Conservation (phyloP, 2,329 filamentous ascomycete species). For the Colletotrichum sp. region DNA sequence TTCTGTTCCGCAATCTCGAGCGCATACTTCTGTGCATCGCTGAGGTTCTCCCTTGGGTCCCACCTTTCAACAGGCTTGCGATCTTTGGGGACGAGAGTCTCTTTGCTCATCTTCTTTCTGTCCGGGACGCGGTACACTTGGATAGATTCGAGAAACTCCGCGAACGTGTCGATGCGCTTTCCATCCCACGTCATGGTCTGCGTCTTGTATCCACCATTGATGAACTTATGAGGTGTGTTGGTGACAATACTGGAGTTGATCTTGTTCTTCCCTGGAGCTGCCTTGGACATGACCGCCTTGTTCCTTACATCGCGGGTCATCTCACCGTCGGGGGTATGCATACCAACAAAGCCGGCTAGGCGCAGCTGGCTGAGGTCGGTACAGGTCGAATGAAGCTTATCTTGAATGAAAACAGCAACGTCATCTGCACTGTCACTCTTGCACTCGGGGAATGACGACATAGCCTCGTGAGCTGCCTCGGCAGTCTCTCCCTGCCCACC, state of each 20-base stretch:
- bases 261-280: not conserved
- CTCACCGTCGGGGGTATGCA: not conserved
- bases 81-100: not conserved
- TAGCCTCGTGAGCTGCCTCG: not conserved
- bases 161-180: not conserved
- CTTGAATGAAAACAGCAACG: not conserved
- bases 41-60: not conserved
- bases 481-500: not conserved
- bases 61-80: not conserved
- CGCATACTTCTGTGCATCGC: not conserved
- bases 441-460: not conserved
- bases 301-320: not conserved
- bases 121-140: not conserved
- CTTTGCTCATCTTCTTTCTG: not conserved
- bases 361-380: not conserved
- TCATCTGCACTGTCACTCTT: not conserved
- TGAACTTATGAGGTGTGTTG: not conserved
- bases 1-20: not conserved
- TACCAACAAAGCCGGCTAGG: not conserved
- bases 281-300: not conserved
- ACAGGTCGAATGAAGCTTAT: not conserved
- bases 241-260: not conserved
- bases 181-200: not conserved
- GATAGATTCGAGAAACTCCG: not conserved
- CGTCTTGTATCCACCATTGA: not conserved